phyloP scores from a whole-genome alignment of 148 eudicot genomes.

The Silene conica region DNA sequence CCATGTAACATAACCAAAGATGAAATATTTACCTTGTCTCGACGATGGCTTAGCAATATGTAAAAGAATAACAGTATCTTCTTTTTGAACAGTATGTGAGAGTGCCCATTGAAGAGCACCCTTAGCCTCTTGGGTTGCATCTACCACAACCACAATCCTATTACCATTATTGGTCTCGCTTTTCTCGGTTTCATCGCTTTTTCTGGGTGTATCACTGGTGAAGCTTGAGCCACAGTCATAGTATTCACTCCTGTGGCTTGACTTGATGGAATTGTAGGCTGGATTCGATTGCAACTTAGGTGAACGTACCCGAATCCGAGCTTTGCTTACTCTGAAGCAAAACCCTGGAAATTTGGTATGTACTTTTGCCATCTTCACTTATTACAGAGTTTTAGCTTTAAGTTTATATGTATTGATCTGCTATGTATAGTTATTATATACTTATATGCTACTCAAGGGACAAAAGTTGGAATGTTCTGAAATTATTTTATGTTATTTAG shows the following conservation, averaged over 20 bases:
- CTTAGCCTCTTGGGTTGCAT: conserved; percentile 45
- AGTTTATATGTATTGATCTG: not conserved
- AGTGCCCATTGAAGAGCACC: conserved; percentile 75
- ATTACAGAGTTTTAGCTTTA: not conserved
- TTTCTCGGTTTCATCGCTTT: conserved; percentile 14
- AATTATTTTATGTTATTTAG: conserved; percentile 1
- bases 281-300: conserved; percentile 45
- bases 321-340: conserved; percentile 38
- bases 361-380: conserved; percentile 21
- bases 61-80: conserved; percentile 55
- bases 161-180: conserved; percentile 41
- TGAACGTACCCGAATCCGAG: conserved; percentile 38
- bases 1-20: too few species aligned
- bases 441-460: not conserved
- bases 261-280: conserved; percentile 39
- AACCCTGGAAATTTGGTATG: conserved; percentile 29
- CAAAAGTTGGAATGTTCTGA: not conserved
- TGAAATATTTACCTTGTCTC: conserved; percentile 30
- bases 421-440: conserved; percentile 17
- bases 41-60: conserved; percentile 42
- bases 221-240: conserved; percentile 35
- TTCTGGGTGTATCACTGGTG: conserved; percentile 21
- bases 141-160: conserved; percentile 69
- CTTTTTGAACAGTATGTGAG: conserved; percentile 58
- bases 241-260: conserved; percentile 29